Base-by-base conservation (phyloP, 1,284 basidiomycete species). In the Peniophora sp. region DNA sequence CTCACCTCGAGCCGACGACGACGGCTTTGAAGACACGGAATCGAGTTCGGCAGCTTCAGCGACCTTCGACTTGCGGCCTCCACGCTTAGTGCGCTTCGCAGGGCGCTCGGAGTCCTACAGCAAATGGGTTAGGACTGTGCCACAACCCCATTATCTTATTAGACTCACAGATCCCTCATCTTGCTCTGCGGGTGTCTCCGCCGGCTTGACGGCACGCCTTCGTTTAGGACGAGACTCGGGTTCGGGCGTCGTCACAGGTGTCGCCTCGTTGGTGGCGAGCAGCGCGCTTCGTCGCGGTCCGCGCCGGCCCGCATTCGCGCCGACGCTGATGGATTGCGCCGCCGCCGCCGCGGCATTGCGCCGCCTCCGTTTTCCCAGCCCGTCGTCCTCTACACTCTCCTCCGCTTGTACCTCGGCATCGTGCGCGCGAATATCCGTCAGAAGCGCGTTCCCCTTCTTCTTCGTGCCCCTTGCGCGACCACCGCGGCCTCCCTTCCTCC, bases 351-450 rank as follows among this genome's bases (percentile, higher is more conserved):
- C 59, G 59, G 55, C 61, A 60, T 52, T 46, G 16, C 58, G 48
- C n/a, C 53, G 51, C 19, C 53, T 55, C 11, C 52, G 54, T 17
- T 56, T 51, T 16, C 52, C 51, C 22, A 55, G 49, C 47, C 59
- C 50, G 39, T 48, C 23, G 38, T 41, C 38, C 38, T 41, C 38
- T 6, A n/a, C 38, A 8, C 8, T 44, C 16, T 27, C 19, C 36
- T 54, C 58, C 47, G 61, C 55, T 62, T 71, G 64, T 9, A 88
- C 76, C 57, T 89, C 83, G 50, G 81, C 83, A 64, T 89, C 86
- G 57, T 86, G 83, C 65, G 81, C 75, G 46, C 78, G 73, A 55
- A 91, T 91, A 64, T 91, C 88, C n/a, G 85, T 73, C 52, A 91
- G 68, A 43, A 91, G 67, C 0, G 82, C 88, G 59, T 87, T 89